phyloP scores from a whole-genome alignment of 2,329 filamentous ascomycete species.

The Phyllosticta ampelicida region DNA sequence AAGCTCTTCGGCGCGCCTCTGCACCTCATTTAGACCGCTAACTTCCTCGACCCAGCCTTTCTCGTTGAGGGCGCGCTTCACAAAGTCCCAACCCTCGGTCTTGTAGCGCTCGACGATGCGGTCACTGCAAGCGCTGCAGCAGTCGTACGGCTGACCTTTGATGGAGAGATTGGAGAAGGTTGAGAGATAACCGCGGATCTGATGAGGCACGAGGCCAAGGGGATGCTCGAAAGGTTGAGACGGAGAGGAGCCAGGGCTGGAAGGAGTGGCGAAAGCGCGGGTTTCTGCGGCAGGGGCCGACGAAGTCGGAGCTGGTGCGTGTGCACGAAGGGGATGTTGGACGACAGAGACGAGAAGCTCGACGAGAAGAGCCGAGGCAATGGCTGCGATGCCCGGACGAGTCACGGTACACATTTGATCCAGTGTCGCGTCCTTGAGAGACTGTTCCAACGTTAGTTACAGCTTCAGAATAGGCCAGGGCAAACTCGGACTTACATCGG shows the following conservation, averaged over 20 bases:
- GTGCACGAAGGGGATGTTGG: slow-evolving; percentile 48
- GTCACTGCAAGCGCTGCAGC: slow-evolving; percentile 69
- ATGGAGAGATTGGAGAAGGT: slow-evolving; percentile 66
- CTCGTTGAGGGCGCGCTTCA: slow-evolving; percentile 62
- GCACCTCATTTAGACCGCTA: slow-evolving; percentile 60
- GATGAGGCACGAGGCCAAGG: slow-evolving; percentile 62
- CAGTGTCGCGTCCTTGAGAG: slow-evolving; percentile 84
- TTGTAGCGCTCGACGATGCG: slow-evolving; percentile 59
- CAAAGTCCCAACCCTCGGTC: slow-evolving; percentile 61
- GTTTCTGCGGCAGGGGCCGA: slow-evolving; percentile 2
- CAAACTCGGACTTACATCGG: slow-evolving; percentile 56
- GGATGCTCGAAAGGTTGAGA: slow-evolving; percentile 44
- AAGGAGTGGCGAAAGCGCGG: not conserved
- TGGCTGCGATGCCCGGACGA: slow-evolving; percentile 79
- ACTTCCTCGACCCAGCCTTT: slow-evolving; percentile 70
- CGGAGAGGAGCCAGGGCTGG: slow-evolving; percentile 4
- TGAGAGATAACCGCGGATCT: slow-evolving; percentile 66
- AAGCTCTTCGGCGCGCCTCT: slow-evolving; percentile 35
- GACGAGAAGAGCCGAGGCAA: slow-evolving; percentile 82
- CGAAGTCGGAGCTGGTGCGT: slow-evolving; percentile 21
- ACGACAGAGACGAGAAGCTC: slow-evolving; percentile 80
- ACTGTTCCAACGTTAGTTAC: slow-evolving; percentile 42
- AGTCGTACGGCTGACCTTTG: slow-evolving; percentile 63
- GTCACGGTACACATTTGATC: slow-evolving; percentile 98
- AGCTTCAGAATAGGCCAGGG: slow-evolving; percentile 1